Evolutionary conservation across 1,284 basidiomycete genomes (phyloP), one percentile per base, ranked within the genome.

Genomic region (Ustilago cynodontis): DNA sequence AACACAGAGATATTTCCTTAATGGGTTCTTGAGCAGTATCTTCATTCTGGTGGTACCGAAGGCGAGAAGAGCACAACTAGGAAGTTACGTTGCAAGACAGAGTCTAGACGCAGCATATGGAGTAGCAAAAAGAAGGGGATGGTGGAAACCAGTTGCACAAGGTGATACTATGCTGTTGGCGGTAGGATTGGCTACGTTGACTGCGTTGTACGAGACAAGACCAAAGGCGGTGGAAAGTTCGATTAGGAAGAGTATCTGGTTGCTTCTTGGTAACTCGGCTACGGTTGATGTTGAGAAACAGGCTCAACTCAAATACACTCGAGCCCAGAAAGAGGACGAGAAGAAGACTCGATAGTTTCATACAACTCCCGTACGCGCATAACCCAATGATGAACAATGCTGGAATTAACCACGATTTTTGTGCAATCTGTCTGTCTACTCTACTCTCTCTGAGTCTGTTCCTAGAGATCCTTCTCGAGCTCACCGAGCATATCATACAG

Each of bases 1-100:
- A 4, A 53, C 61, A 0, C 22, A 43, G 6, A 41, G 82, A 7
- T 83, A 76, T 65, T 82, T 82, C 56, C 41, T 83, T 4, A 81
- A 80, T 54, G 82, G 82, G 2, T 77, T 82, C 59, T 37, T 83
- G 13, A 65, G 75, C 43, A 67, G 64, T 58, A 39, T 82, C 11
- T 82, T 80, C 59, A 80, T 82, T 31, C 65, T 80, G 5, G 78
- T 76, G 13, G 75, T 83, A 0, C 81, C 82, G 0, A 29, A 65
- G 4, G 43, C 67, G 0, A 50, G 82, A 18, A 26, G 81, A 10
- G 61, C 71, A 0, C 71, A 80, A 56, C 58, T 83, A 16, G 79
- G 72, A 18, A 68, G 61, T 29, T 82, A 80, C 28, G 70, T 78
- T 3, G 67, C 71, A 3, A 45, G 78, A 4, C 69, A 68, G 24